Evolutionary conservation across 176 grass and related monocot genomes (phyloP), one percentile per base, ranked within the genome.

Genomic region (Avena sativa): DNA sequence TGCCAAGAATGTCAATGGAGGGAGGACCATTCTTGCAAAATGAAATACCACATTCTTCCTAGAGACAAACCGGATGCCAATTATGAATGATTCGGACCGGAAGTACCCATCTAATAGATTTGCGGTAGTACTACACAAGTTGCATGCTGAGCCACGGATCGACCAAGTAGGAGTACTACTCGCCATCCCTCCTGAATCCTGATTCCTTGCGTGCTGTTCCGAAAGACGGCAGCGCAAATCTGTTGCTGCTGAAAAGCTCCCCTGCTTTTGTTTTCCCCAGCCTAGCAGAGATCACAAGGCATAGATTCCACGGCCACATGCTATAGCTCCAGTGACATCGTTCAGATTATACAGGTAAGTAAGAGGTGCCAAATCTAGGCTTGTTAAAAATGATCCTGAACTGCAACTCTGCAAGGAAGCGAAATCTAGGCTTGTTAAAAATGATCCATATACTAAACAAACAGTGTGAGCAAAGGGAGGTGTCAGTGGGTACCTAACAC

Each of bases 261-360:
- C 50, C 49, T 68, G 26, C 76, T 76, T 84, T 76, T 15, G 20
- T 28, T 20, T 49, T 43, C 43, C 63, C 17, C 12, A 9, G 56
- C 72, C 48, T 1, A 76, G 23, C 77, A 77, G 47, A 81, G 71
- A 71, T 85, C 77, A 85, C 19, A 81, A 63, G 86, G 90, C 86
- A 91, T 77, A 52, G 77, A 85, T 85, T 87, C 86, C 51, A 20
- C 25, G 6, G 7, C 30, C 89, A 85, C 85, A 65, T 74, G 81
- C 74, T 12, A 30, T 10, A 2, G 40, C 3, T 12, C 52, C 68
- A 30, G 68, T 67, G 25, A 8, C 3, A 0, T 48, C 1, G 1
- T 3, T 23, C 12, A 64, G 34, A 60, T 20, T 17, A 10, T 12
- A 44, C 60, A 28, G n/a, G 15, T 15, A 25, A 25, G 15, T 15